Evolutionary conservation across 352 stramenopile genomes (phyloP).

Genomic region (Phytophthora pisi): DNA sequence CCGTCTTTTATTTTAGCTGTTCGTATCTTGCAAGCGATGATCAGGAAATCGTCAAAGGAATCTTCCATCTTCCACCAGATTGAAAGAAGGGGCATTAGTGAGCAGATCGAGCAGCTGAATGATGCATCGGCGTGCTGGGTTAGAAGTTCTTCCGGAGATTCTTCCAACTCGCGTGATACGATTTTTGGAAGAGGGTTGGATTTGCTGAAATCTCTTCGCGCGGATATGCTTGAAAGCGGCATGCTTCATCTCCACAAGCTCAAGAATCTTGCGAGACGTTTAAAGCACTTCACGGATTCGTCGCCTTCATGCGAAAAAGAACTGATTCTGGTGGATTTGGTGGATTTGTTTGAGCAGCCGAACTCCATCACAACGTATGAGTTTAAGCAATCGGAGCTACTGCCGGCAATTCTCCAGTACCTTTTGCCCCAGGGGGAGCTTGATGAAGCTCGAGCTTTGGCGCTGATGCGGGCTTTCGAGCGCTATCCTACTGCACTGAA

Average conservation of each 20-base stretch:
- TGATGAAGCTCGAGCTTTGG: slow-evolving; percentile 38
- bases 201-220: slow-evolving; percentile 60
- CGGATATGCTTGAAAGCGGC: slow-evolving; percentile 76
- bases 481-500: slow-evolving; percentile 54
- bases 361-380: slow-evolving; percentile 86
- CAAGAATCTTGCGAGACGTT: slow-evolving; percentile 67
- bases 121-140: slow-evolving; percentile 45
- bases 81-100: slow-evolving; percentile 77
- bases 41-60: slow-evolving; percentile 61
- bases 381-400: slow-evolving; percentile 82
- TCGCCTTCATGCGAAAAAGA: slow-evolving; percentile 44
- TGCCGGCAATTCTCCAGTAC: slow-evolving; percentile 67
- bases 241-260: slow-evolving; percentile 81
- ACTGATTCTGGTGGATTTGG: slow-evolving; percentile 69
- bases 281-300: slow-evolving; percentile 47
- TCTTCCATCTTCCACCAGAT: slow-evolving; percentile 82
- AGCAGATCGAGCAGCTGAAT: slow-evolving; percentile 75
- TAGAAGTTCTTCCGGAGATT: slow-evolving; percentile 12
- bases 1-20: slow-evolving; percentile 72
- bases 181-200: slow-evolving; percentile 62
- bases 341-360: slow-evolving; percentile 77
- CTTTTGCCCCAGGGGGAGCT: slow-evolving; percentile 43
- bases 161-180: slow-evolving; percentile 33
- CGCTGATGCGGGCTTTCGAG: slow-evolving; percentile 55
- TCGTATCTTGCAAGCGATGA: slow-evolving; percentile 73